Evolutionary conservation across 2,329 filamentous ascomycete genomes (phyloP), one percentile per base, ranked within the genome.

Genomic region (Coccinonectria pachysandricola): DNA sequence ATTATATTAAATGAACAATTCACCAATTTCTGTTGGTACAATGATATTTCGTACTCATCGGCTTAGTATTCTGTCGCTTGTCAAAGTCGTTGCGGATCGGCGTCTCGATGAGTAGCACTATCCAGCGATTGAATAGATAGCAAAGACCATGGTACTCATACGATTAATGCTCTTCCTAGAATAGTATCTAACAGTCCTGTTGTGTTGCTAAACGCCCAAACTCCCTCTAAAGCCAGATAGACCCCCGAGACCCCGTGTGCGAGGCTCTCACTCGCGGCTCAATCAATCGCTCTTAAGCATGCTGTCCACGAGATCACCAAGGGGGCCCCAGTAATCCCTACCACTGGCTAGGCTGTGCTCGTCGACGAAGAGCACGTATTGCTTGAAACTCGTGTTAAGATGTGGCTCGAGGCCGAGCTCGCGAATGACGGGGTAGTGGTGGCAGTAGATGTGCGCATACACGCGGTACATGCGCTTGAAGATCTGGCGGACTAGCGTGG

Each of bases 381-480:
- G 91, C 70, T 98, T 98, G 75, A 98, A 98, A 60, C 85, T 93
- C 9, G 91, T 98, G 61, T 98, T 98, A 40, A 98, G 72, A 57
- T 98, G 91, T 22, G 92, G 87, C 59, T 98, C 91, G 32, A 98
- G 71, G 12, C 91, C 91, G 19, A 98, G 72, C 53, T 95, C 86
- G 32, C 92, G 81, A 43, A 98, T 80, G 41, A 98, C 87, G 18
- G 87, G 87, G 60, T 98, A 98, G 64, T 98, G 91, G 59, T 98
- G 91, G 65, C 92, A 98, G 73, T 98, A 98, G 46, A 98, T 94
- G 62, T 98, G 91, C 21, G 91, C 91, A 56, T 98, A 98, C 36
- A 98, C 88, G 43, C 91, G 81, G 62, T 96, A 98, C 63, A 98
- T 79, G 51, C 91, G 81, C 71, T 98, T 98, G 75, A 96, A 96